Percentiles rank a stretch among this genome's conserved stretches.
Conservation (phyloP, 2,329 filamentous ascomycete genomes). For the Claviceps sp. region DNA sequence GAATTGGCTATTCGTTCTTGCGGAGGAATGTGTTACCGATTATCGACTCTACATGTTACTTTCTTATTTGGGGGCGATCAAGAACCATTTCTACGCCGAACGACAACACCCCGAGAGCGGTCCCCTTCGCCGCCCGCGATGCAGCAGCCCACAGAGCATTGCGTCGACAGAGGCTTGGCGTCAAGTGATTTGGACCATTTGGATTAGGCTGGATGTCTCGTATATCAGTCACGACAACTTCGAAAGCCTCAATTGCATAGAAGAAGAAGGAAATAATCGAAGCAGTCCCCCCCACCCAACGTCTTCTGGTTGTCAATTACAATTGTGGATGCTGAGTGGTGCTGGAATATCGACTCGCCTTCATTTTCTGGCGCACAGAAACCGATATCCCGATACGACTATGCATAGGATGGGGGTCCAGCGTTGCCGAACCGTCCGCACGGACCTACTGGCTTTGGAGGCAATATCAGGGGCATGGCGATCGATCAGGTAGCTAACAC, state of each 20-base stretch:
- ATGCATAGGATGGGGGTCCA: not conserved
- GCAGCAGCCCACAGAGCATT: not conserved
- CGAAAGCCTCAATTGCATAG: not conserved
- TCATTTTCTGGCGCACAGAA: not conserved
- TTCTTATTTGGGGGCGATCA: not conserved
- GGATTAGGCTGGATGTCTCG: not conserved
- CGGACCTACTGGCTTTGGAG: not conserved
- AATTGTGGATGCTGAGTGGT: not conserved
- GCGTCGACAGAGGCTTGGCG: not conserved
- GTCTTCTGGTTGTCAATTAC: not conserved
- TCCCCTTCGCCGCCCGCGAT: too few species aligned
- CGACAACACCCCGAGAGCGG: not conserved
- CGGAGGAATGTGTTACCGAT: not conserved
- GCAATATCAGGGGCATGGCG: not conserved
- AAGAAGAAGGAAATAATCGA: not conserved
- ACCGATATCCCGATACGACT: not conserved
- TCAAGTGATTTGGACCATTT: not conserved
- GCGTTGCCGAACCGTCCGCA: not conserved
- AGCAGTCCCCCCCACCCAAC: too few species aligned
- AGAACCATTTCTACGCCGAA: not conserved
- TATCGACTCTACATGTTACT: not conserved
- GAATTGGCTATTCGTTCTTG: not conserved
- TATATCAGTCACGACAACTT: not conserved
- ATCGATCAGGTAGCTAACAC: conserved; percentile 12
- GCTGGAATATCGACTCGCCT: not conserved